Conservation (phyloP, 2,329 filamentous ascomycete genomes). For the Verticillium klebahnii region DNA sequence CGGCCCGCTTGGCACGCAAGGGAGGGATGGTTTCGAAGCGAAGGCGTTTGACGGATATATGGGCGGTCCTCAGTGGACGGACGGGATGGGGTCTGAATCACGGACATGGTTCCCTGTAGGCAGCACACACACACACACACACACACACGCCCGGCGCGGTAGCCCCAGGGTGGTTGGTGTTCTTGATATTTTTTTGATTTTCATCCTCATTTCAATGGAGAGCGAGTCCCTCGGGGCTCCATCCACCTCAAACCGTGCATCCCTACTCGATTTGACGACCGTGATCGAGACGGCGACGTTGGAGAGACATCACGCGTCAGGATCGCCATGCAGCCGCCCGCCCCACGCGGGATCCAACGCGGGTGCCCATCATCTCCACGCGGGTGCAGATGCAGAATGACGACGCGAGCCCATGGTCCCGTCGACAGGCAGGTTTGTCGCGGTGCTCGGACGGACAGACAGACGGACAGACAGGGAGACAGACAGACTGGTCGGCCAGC, state of each 20-base stretch:
- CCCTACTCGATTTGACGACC: not conserved
- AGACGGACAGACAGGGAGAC: not conserved
- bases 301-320: not conserved
- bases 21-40: not conserved
- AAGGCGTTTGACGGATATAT: not conserved
- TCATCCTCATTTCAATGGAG: not conserved
- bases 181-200: not conserved
- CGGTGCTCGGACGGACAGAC: not conserved
- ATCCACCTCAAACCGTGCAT: not conserved
- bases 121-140: not conserved
- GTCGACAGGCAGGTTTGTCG: not conserved
- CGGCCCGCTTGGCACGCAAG: not conserved
- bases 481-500: not conserved
- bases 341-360: constrained; percentile 7
- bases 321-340: not conserved
- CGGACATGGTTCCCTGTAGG: not conserved
- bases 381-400: not conserved
- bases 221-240: not conserved
- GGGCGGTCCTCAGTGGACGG: not conserved
- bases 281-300: not conserved
- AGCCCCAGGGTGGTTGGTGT: not conserved
- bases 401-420: not conserved
- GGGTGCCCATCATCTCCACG: not conserved
- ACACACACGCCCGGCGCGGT: not conserved
- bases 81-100: not conserved